Conservation (phyloP, 2,329 filamentous ascomycete species). For the Alternaria burnsii region DNA sequence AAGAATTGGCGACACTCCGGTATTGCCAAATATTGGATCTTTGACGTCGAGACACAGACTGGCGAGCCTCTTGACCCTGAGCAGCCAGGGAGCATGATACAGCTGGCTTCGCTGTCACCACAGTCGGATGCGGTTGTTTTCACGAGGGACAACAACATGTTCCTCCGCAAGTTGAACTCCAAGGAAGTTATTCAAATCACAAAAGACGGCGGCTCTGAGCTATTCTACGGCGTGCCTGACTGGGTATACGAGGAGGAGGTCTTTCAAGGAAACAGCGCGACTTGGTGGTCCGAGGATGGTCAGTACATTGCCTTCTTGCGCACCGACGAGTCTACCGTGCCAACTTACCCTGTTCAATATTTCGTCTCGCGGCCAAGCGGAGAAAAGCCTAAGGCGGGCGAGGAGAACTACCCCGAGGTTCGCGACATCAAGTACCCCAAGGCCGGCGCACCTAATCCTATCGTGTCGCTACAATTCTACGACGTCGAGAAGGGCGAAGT, state of each 20-base stretch:
- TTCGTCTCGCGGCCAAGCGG: conserved; percentile 89
- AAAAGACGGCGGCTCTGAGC: conserved; percentile 81
- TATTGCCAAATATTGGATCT: conserved; percentile 87
- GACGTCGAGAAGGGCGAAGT: conserved; percentile 79
- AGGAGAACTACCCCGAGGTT: conserved; percentile 91
- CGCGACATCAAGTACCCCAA: conserved; percentile 97
- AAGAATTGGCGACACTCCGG: conserved; percentile 91
- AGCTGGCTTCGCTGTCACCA: conserved; percentile 90
- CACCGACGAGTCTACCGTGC: conserved; percentile 91
- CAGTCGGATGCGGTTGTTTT: conserved; percentile 88
- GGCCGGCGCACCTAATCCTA: conserved; percentile 90
- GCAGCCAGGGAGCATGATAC: conserved; percentile 71
- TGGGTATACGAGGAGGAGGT: conserved; percentile 97
- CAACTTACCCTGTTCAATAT: conserved; percentile 92
- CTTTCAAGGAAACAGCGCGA: conserved; percentile 79
- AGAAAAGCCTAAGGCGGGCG: conserved; percentile 69
- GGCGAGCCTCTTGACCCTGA: conserved; percentile 79
- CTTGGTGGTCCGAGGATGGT: conserved; percentile 95
- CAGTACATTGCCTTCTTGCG: conserved; percentile 89
- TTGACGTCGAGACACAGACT: conserved; percentile 83
- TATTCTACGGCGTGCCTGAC: conserved; percentile 96
- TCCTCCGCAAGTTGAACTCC: conserved; percentile 72
- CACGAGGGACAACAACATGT: conserved; percentile 90
- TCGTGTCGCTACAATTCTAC: conserved; percentile 88
- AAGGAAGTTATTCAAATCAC: conserved; percentile 76